Percentiles rank a stretch among this genome's conserved stretches.
phyloP scores from a whole-genome alignment of 495 filamentous ascomycete genomes.

The Tuber umbilicatum region DNA sequence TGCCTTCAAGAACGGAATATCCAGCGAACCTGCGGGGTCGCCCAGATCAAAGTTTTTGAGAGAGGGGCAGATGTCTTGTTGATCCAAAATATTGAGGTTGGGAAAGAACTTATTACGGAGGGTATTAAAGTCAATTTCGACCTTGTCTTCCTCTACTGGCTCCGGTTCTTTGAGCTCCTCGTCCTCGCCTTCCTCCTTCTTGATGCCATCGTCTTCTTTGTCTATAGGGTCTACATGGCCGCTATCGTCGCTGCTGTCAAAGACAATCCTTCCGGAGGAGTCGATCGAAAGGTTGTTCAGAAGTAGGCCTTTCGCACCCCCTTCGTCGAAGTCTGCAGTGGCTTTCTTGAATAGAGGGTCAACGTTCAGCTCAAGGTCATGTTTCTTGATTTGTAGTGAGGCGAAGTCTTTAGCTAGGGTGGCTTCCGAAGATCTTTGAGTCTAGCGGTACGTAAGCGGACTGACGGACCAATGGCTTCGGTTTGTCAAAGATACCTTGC shows the following conservation, averaged over 20 bases:
- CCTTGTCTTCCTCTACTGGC: constrained; percentile 48
- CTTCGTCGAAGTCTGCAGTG: constrained; percentile 96
- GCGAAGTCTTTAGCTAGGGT: constrained; percentile 84
- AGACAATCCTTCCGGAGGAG: constrained; percentile 82
- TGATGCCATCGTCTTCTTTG: constrained; percentile 47
- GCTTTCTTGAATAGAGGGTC: constrained; percentile 98
- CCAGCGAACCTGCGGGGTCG: constrained; percentile 69
- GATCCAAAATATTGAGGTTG: constrained; percentile 64
- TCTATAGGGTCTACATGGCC: constrained; percentile 22
- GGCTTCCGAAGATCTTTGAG: constrained; percentile 78
- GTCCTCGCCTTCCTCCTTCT: constrained; percentile 43
- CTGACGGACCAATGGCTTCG: background rate
- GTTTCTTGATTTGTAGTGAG: constrained; percentile 86
- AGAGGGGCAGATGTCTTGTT: constrained; percentile 90
- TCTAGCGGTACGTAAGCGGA: constrained; percentile 38
- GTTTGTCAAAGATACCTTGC: constrained; percentile 51
- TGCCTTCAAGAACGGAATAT: constrained; percentile 87
- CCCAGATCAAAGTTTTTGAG: constrained; percentile 88
- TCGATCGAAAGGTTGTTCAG: constrained; percentile 95
- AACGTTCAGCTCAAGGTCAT: constrained; percentile 93
- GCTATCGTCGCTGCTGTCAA: constrained; percentile 92
- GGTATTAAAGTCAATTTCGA: constrained; percentile 64
- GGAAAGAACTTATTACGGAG: constrained; percentile 82
- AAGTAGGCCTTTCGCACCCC: constrained; percentile 89
- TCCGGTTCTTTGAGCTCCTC: constrained; percentile 40